Percentiles rank a stretch among this genome's conserved stretches.
phyloP scores from a whole-genome alignment of 257 asterid species.

The Marsdenia floribunda region DNA sequence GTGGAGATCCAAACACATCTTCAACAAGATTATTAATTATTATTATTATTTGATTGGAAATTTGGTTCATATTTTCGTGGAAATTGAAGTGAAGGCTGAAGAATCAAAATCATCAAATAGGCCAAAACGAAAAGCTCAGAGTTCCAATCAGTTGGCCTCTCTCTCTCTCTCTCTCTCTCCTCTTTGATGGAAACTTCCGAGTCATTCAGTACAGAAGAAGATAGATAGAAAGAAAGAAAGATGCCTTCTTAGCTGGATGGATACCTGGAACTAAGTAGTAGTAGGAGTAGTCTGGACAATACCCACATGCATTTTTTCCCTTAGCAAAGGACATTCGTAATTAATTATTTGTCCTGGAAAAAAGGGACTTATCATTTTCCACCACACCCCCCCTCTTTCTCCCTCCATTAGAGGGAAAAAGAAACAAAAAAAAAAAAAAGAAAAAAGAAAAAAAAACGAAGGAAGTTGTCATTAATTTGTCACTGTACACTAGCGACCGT shows the following conservation, averaged over 20 bases:
- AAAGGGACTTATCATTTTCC: not conserved
- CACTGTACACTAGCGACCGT: no score
- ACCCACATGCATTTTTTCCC: constrained; percentile 8
- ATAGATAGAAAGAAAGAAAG: no score
- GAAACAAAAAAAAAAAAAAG: no score
- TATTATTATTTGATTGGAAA: not conserved
- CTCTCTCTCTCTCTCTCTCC: no score
- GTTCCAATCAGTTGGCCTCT: not conserved
- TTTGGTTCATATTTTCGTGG: not conserved
- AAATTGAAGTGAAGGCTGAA: not conserved
- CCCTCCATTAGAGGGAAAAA: no score
- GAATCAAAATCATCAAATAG: not conserved
- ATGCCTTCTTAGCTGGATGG: not conserved
- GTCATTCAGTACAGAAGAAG: not conserved
- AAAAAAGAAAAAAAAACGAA: no score
- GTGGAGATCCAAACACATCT: no score
- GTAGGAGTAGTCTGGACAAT: not conserved
- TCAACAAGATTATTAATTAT: no score
- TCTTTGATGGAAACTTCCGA: not conserved
- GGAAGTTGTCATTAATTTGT: no score
- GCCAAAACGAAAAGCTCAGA: not conserved
- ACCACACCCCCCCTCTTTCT: no score
- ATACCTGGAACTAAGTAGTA: not conserved
- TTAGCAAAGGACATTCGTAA: not conserved
- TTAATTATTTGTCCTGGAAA: not conserved